Evolutionary conservation across 768 basidiomycete species (phyloP), one percentile per base, ranked within the genome.

Genomic region (Tubosaeta sp.): DNA sequence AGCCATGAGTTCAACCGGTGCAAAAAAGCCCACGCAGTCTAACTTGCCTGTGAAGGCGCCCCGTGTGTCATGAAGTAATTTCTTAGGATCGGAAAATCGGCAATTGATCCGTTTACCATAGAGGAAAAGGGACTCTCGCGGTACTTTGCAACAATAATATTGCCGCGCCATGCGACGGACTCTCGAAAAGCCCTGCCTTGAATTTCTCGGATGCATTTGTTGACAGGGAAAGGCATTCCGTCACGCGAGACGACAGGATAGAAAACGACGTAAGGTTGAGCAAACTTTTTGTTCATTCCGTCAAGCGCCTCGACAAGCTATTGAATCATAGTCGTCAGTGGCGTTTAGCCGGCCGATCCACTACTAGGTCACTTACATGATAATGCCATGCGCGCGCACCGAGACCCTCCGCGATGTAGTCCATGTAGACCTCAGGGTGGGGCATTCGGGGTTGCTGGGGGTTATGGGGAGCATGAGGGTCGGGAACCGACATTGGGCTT

Each of bases 371-470:
- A 68, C 75, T 60, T 56, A 88, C 88, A 71, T 85, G 81, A 66
- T 81, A 87, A 61, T 80, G 79, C 88, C 88, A 91, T 14, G 83
- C 80, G 52, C 82, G 77, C 16, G 81, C 70, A 31, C 83, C 84
- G 53, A 81, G 74, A 48, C 80, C 78, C 70, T 90, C 86, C 62
- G 86, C 87, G 59, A 91, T 83, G 69, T 85, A 87, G 69, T 91
- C 87, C 88, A 91, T 91, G 64, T 86, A 82, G 38, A 88, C 80
- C 67, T 91, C 88, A 11, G 89, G 89, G 66, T 91, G 89, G 0
- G 89, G 89, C 74, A 88, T 79, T 48, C 84, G 82, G 43, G 81
- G 71, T 31, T 76, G 76, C 27, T 75, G 68, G 50, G 71, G 65
- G 41, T 74, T 74, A 49, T 77, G 76, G 11, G 74, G 68, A 13